Percentiles rank a stretch among this genome's conserved stretches.
These are phyloP conservation scores for Saccharomycopsis babjevae DNA, from an alignment of 805 yeast species.

Conservation along the genomic window DNA sequence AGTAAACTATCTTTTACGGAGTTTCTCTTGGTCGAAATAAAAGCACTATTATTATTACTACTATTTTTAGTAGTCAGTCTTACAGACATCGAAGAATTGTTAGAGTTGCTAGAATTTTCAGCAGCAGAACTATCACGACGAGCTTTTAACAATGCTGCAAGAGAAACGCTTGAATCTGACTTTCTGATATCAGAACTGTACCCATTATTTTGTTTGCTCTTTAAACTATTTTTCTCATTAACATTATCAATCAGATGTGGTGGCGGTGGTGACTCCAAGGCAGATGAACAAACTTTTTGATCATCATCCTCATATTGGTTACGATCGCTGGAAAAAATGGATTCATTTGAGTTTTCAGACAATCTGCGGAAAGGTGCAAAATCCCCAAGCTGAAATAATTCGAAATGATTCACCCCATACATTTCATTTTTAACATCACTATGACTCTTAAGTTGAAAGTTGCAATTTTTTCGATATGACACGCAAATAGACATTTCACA, in stretches of 20 bases:
- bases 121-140: conserved; percentile 6
- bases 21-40: background rate
- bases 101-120: background rate
- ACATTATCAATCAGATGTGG: background rate
- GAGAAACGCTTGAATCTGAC: conserved; percentile 9
- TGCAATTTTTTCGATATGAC: conserved; percentile 10
- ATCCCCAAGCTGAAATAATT: background rate
- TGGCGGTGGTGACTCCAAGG: conserved; percentile 3
- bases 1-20: background rate
- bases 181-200: background rate
- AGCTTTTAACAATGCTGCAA: conserved; percentile 13
- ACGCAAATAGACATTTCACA: background rate
- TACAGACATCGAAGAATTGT: background rate
- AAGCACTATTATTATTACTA: background rate
- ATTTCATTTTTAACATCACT: background rate
- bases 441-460: background rate
- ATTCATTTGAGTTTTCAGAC: background rate
- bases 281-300: background rate
- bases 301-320: background rate
- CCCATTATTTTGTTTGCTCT: background rate
- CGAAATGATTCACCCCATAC: background rate
- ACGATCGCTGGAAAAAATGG: background rate
- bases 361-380: background rate
- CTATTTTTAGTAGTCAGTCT: background rate
- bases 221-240: background rate